Percentiles rank a stretch among this genome's conserved stretches.
Evolutionary conservation across 495 filamentous ascomycete genomes (phyloP).

Genomic region (Xylaria castorea): DNA sequence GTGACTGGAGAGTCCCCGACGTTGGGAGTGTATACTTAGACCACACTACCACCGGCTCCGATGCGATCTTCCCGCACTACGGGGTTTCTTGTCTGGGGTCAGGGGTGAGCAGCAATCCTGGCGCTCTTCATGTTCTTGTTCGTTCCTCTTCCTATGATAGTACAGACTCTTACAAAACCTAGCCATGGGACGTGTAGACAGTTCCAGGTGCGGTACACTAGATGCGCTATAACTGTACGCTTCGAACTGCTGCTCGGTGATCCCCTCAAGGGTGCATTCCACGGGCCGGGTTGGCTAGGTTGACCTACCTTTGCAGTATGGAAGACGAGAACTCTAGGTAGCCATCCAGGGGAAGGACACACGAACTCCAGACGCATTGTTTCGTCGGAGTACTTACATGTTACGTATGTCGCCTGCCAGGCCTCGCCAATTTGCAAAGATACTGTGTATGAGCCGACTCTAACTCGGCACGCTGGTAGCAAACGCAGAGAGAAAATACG

Average conservation of each 20-base stretch:
- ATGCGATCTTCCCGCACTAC: constrained; percentile 17
- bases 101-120: not conserved
- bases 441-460: not conserved
- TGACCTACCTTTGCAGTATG: not conserved
- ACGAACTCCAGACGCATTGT: not conserved
- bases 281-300: not conserved
- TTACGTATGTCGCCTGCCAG: not conserved
- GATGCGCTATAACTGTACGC: not conserved
- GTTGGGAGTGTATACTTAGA: not conserved
- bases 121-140: not conserved
- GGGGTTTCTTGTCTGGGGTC: constrained; percentile 5
- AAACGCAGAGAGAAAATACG: not conserved
- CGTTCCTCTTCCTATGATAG: not conserved
- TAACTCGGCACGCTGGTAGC: not conserved
- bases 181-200: not conserved
- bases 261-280: constrained; percentile 16
- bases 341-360: not conserved
- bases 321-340: not conserved
- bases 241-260: constrained; percentile 10
- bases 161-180: not conserved
- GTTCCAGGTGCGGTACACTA: not conserved
- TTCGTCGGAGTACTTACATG: constrained; percentile 8
- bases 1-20: not conserved
- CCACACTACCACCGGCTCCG: constrained; percentile 3
- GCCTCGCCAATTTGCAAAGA: not conserved